Evolutionary conservation across 164 flowering plant genomes (phyloP), one percentile per base, ranked within the genome.

Genomic region (Liquidambar formosana): DNA sequence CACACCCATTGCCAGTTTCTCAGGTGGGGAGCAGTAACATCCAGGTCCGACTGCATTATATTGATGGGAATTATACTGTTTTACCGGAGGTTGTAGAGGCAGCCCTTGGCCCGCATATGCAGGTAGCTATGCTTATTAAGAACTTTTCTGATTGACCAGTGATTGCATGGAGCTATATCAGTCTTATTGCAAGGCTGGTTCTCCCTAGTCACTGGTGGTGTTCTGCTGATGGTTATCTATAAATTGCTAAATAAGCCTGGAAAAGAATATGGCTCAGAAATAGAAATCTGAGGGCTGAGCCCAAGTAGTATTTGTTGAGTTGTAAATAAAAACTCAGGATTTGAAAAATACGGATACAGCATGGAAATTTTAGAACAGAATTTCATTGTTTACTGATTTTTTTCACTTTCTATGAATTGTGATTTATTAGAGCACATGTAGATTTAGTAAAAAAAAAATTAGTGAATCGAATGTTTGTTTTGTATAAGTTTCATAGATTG

Each of bases 31-130:
- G 88, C 71, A 79, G 71, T 77, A 93, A 87, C 71, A 88, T 90
- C 69, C 97, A 89, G 75, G 92, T 93, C 52, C 91, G 96, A 47
- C 78, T 96, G 80, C 99, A 96, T 80, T 92, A 91, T 71, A 96
- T 96, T 66, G 98, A 96, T 78, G 99, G 99, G 54, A 93, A 88
- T 73, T 96, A 93, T 70, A 96, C 98, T 2, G 99, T 96, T 45
- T 76, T 93, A 68, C 99, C 98, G 0, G 99, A 96, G 76, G 94
- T 96, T 56, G 99, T 96, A 10, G 99, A 96, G 81, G 99, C 99
- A 73, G 88, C 99, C 15, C 97, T 96, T 27, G 94, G 97, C 57
- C 99, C 99, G 71, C 97, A 93, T 78, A 96, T 96, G 98, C 99
- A 96, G 99, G 99, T 96, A 85, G 19, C 5, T 21, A 19, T 64